These are phyloP conservation scores for Scheffersomyces quercinus DNA, from an alignment of 1,139 yeast genomes.

Conservation along the genomic window DNA sequence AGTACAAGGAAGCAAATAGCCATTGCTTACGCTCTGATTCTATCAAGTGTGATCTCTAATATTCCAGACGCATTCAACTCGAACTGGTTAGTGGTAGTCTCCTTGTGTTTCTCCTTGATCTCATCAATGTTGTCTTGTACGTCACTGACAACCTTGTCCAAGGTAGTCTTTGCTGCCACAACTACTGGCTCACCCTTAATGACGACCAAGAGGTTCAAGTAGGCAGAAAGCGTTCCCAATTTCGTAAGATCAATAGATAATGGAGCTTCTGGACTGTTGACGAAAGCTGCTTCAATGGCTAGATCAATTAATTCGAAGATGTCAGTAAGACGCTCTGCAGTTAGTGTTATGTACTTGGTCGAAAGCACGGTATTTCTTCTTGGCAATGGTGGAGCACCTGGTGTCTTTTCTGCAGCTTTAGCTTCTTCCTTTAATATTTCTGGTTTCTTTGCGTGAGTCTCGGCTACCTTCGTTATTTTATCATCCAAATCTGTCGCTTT, in stretches of 20 bases:
- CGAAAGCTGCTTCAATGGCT: conserved; percentile 33
- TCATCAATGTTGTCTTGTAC: conserved; percentile 16
- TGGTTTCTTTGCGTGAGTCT: neutral
- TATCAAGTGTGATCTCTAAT: conserved; percentile 41
- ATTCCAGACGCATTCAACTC: conserved; percentile 40
- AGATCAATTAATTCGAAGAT: conserved; percentile 39
- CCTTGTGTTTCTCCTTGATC: conserved; percentile 15
- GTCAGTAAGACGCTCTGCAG: conserved; percentile 35
- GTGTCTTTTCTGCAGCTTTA: conserved; percentile 3
- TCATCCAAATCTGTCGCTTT: conserved; percentile 7
- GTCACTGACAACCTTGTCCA: conserved; percentile 20
- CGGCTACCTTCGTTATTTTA: conserved; percentile 1
- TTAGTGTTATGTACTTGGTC: conserved; percentile 38
- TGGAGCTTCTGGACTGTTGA: conserved; percentile 10
- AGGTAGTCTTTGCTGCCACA: conserved; percentile 16
- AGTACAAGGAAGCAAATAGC: neutral
- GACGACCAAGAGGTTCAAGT: conserved; percentile 55
- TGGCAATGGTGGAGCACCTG: conserved; percentile 26
- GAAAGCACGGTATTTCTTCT: conserved; percentile 9
- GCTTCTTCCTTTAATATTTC: neutral
- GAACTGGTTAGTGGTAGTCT: conserved; percentile 13
- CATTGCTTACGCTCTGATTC: conserved; percentile 17
- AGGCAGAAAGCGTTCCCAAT: conserved; percentile 50
- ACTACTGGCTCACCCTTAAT: conserved; percentile 29
- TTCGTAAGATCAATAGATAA: conserved; percentile 22